Evolutionary conservation across 495 filamentous ascomycete genomes (phyloP), one percentile per base, ranked within the genome.

Genomic region (Lentithecium fluviatile): DNA sequence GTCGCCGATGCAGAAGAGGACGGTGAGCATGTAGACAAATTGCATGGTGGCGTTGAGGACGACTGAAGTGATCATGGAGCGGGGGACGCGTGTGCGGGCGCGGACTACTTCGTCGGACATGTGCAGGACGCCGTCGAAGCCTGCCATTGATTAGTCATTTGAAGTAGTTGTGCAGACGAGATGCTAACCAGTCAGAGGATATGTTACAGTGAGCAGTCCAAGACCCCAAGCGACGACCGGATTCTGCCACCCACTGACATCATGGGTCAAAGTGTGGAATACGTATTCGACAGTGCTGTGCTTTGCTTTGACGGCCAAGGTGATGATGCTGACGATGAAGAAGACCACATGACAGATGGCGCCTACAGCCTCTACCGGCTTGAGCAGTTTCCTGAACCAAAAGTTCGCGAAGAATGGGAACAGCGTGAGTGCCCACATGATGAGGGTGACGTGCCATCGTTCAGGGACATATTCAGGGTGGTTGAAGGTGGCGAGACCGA

Each of bases 1-100:
- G 49, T 72, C 66, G 52, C 70, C 69, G 25, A 70, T 63, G 19
- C 29, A 45, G 57, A 67, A 69, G 26, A 71, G 53, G 1, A 70
- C 34, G 1, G 46, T 57, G 52, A 71, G n/a, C 38, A 67, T 52
- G 40, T 67, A 68, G n/a, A 55, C 45, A 26, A 66, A 61, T 17
- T 53, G 58, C 56, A 71, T 52, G 23, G 57, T 25, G 37, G 25
- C 56, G 43, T 70, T 70, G 29, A 67, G 49, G n/a, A 65, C 47
- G 11, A 70, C 64, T 2, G 59, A 58, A 0, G 29, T 42, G 19
- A 70, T 58, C 64, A 67, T 67, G 50, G 66, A 61, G 11, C 64
- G 56, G 6, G 67, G 67, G 19, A 67, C 64, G 1, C 50, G 57
- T 13, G 36, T 29, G 12, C 59, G 59, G 15, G 59, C 43, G 38